Evolutionary conservation across 352 stramenopile genomes (phyloP), one percentile per base, ranked within the genome.

Genomic region (Pythium diclinum): DNA sequence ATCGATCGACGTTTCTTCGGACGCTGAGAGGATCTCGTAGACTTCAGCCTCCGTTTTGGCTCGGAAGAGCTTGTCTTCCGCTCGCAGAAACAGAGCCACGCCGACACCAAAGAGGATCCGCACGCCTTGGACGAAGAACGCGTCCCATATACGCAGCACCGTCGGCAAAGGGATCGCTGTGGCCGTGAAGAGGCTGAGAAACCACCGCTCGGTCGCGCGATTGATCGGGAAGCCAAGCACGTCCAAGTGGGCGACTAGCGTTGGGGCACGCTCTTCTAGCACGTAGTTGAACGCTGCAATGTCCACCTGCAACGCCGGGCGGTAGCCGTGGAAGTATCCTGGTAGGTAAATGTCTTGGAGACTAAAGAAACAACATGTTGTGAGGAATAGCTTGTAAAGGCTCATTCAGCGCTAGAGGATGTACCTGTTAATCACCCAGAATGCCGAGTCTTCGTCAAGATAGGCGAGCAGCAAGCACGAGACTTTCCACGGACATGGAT

Each of bases 391-490:
- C 4, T 28, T 3, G 25, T 28, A 28, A 3, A 28, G 25, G 25
- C 25, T 28, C 25, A 28, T 28, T 2, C 25, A 28, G 25, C 4
- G 4, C 25, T 28, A 28, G 2, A 28, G 25, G 4, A 23, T 44
- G 6, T 74, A 92, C 84, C 84, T 89, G 68, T 93, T 91, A 52
- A 87, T 79, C 46, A 93, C 83, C 85, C 85, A 93, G 53, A 93
- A 93, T 4, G 79, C 76, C 11, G 70, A 87, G 33, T 91, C 85
- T 77, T 93, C 85, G 58, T 93, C 85, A 6, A 91, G 67, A 28
- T 93, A 93, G 0, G 83, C 83, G 25, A 93, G 60, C 10, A 93
- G 66, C 23, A 93, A 58, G 34, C 83, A 90, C 19, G 69, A 73
- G 2, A 89, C 79, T 64, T 78, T 71, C 85, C 85, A 93, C 1